A percentile compares a stretch with the other conserved stretches of the same genome.
Evolutionary conservation across 176 grass and related monocot genomes (phyloP).

Genomic region (Avena insularis): DNA sequence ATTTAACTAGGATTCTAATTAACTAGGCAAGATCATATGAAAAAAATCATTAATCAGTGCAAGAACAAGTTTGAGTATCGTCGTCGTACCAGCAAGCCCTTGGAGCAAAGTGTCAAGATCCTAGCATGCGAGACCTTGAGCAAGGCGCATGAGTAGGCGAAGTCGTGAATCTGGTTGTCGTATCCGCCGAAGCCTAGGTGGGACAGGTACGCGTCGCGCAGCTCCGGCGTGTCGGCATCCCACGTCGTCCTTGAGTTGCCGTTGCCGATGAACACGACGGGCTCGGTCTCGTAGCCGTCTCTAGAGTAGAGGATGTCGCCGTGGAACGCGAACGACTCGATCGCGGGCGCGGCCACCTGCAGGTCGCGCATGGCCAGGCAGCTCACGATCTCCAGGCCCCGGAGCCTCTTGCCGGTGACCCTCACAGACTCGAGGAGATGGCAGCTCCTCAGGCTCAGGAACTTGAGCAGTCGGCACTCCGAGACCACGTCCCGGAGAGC

Average conservation of each 20-base stretch:
- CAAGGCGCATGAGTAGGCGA: conserved; percentile 24
- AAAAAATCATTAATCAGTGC: background rate
- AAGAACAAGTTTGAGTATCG: background rate
- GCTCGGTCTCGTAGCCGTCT: background rate
- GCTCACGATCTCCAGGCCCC: conserved; percentile 37
- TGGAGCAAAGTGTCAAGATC: conserved; percentile 48
- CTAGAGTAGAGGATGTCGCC: background rate
- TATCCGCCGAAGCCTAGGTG: conserved; percentile 1
- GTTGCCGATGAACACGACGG: background rate
- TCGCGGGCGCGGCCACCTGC: conserved; percentile 29
- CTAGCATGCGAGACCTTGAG: conserved; percentile 42
- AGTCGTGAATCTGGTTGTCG: background rate
- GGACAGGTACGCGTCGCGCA: conserved; percentile 51
- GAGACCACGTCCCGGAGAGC: conserved; percentile 33
- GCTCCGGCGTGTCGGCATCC: conserved; percentile 6
- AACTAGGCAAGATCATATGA: background rate
- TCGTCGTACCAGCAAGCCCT: conserved; percentile 40
- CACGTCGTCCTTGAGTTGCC: background rate
- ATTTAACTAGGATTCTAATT: background rate
- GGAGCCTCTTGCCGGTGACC: conserved; percentile 48
- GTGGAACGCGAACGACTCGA: conserved; percentile 56
- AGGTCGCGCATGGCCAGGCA: conserved; percentile 33
- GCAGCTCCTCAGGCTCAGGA: conserved; percentile 58
- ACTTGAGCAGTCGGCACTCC: conserved; percentile 43
- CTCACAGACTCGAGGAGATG: background rate